These are phyloP conservation scores for Heliamphora pulchella DNA, from an alignment of 179 eudicot species.

Conservation along the genomic window DNA sequence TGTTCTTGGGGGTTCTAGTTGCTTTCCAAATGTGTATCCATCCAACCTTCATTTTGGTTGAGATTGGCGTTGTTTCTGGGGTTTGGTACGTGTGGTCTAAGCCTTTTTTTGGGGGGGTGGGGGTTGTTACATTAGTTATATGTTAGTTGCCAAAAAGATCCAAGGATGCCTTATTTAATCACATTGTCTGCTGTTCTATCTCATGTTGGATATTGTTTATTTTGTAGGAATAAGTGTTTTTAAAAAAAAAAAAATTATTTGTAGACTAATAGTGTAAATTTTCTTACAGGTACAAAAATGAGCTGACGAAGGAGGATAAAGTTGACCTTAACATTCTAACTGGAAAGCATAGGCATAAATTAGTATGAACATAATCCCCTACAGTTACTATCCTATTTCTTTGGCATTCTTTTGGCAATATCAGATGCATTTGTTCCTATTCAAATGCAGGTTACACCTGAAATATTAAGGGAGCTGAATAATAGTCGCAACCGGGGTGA, in stretches of 20 bases:
- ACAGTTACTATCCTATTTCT: conserved; percentile 4
- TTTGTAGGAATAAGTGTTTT: neutral
- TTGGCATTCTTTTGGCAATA: neutral
- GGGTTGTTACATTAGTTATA: too few species aligned
- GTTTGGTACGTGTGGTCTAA: neutral
- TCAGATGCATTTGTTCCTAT: conserved; percentile 10
- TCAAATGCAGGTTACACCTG: conserved; percentile 72
- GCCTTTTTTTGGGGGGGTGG: too few species aligned
- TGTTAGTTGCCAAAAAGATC: neutral
- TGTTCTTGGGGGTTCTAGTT: neutral
- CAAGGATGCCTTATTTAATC: neutral
- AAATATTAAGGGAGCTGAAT: conserved; percentile 66
- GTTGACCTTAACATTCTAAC: conserved; percentile 44
- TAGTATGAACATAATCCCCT: conserved; percentile 37
- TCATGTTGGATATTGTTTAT: neutral
- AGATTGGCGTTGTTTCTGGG: neutral
- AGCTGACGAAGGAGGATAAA: conserved; percentile 69
- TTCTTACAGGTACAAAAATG: conserved; percentile 64
- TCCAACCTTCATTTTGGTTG: neutral
- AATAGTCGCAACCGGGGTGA: conserved; percentile 83
- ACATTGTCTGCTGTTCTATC: neutral
- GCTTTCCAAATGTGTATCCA: neutral
- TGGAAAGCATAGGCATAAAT: conserved; percentile 58
- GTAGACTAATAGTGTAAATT: neutral
- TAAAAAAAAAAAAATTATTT: too few species aligned